phyloP scores from a whole-genome alignment of 495 filamentous ascomycete species.

The Neurospora intermedia region DNA sequence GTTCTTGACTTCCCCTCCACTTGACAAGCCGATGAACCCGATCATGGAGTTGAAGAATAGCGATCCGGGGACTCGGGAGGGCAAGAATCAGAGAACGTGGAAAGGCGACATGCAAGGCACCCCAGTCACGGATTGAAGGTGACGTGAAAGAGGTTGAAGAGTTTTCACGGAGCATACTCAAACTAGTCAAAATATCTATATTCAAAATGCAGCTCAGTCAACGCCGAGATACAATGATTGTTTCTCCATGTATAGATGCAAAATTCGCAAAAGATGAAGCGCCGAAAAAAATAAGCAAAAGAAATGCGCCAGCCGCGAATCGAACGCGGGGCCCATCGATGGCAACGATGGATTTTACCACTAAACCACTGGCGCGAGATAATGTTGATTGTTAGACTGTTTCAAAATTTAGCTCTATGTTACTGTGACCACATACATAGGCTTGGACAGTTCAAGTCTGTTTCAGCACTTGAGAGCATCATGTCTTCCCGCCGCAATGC shows the following conservation, averaged over 20 bases:
- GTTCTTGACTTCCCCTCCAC: neutral
- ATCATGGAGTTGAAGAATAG: neutral
- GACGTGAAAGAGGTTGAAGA: neutral
- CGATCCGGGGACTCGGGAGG: neutral
- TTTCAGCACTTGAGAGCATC: neutral
- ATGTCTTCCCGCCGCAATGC: neutral
- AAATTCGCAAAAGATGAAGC: neutral
- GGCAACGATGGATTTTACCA: conserved; percentile 45
- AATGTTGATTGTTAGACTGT: neutral
- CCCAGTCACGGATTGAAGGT: neutral
- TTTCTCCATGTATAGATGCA: neutral
- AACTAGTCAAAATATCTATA: neutral
- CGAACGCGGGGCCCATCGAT: conserved; percentile 44
- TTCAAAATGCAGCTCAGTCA: neutral
- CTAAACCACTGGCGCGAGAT: conserved; percentile 31
- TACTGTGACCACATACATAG: too few relatives aligned
- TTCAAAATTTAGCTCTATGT: neutral
- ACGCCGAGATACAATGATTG: neutral
- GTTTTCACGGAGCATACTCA: neutral
- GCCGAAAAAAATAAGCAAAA: neutral
- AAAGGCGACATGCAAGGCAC: neutral
- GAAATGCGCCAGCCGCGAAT: conserved; percentile 37
- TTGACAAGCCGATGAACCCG: neutral
- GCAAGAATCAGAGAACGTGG: neutral
- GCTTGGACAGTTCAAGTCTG: neutral